Evolutionary conservation across 306 rosid species (phyloP), one percentile per base, ranked within the genome.

Genomic region (Rosa chinensis): DNA sequence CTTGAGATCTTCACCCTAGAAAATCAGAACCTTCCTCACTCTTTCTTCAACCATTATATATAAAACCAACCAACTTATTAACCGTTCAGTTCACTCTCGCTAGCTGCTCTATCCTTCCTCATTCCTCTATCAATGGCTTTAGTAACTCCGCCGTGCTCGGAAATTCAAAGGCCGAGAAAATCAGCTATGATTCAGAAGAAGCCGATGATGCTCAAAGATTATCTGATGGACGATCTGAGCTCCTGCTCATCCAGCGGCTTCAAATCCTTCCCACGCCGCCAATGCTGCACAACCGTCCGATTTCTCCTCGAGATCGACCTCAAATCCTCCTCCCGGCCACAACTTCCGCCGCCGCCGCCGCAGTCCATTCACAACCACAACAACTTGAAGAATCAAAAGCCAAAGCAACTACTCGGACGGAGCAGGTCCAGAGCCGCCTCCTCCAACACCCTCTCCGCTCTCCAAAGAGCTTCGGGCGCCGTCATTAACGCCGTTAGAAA

Each of bases 181-280:
- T 5, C 81, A 8, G 8, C n/a, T 39, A 5, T 48, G 28, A 25
- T 48, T 4, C 74, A 70, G 21, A 61, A 64, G 25, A 70, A 14
- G 52, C 80, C 83, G 35, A 45, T 87, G 72, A 77, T 89, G 82
- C 92, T 91, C 4, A 94, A 90, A 66, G 99, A 92, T 79, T 91
- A 77, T 39, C 92, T 94, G 2, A 78, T 78, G 52, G 97, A 94
- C 58, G 96, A 94, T 71, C 79, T 88, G 2, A 81, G 97, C 47
- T 94, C 98, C 6, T 87, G 90, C 77, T 91, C 99, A 74, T 92
- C 98, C 53, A 88, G 78, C 85, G 95, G 95, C 47, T 92, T 92
- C 90, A 89, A 86, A 74, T 89, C 97, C 11, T 80, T 94, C 25
- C 94, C 97, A 0, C 91, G 97, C 35, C 81, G 90, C 44, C 92